These are phyloP conservation scores for Lachancea nothofagi DNA, from an alignment of 805 yeast species.

Conservation along the genomic window DNA sequence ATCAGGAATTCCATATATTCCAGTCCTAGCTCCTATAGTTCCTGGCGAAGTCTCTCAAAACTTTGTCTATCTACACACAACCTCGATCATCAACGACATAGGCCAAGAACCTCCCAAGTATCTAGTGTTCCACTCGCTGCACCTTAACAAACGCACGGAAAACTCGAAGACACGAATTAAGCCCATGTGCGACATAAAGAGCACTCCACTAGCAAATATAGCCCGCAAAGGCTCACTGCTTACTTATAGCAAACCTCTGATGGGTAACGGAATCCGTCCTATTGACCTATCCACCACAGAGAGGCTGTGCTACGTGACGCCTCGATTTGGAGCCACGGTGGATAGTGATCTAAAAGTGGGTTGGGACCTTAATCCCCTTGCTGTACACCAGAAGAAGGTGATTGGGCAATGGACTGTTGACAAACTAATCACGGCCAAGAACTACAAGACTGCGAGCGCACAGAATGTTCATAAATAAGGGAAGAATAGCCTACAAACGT, in stretches of 20 bases:
- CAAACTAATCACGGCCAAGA: constrained; percentile 29
- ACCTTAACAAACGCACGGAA: constrained; percentile 43
- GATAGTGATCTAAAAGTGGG: constrained; percentile 77
- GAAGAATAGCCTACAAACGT: too few species aligned
- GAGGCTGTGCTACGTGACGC: constrained; percentile 85
- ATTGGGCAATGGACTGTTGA: constrained; percentile 61
- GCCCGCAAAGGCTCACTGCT: constrained; percentile 67
- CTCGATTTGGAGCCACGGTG: constrained; percentile 77
- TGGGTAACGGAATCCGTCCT: constrained; percentile 83
- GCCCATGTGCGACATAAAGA: constrained; percentile 69
- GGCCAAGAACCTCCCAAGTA: constrained; percentile 76
- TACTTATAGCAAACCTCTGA: constrained; percentile 81
- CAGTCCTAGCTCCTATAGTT: constrained; percentile 41
- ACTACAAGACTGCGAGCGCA: constrained; percentile 15
- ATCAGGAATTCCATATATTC: constrained; percentile 58
- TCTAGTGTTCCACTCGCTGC: constrained; percentile 66
- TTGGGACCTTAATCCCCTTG: constrained; percentile 83
- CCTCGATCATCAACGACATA: constrained; percentile 51
- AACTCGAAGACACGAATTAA: constrained; percentile 58
- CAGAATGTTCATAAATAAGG: constrained; percentile 1
- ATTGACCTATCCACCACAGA: constrained; percentile 57
- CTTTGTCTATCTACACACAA: constrained; percentile 73
- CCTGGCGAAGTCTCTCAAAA: constrained; percentile 41
- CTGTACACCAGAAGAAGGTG: constrained; percentile 64
- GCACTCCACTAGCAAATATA: constrained; percentile 70